A percentile compares a stretch with the other conserved stretches of the same genome.
Conservation (phyloP, 116 monocot genomes). For the Iris pallida region DNA sequence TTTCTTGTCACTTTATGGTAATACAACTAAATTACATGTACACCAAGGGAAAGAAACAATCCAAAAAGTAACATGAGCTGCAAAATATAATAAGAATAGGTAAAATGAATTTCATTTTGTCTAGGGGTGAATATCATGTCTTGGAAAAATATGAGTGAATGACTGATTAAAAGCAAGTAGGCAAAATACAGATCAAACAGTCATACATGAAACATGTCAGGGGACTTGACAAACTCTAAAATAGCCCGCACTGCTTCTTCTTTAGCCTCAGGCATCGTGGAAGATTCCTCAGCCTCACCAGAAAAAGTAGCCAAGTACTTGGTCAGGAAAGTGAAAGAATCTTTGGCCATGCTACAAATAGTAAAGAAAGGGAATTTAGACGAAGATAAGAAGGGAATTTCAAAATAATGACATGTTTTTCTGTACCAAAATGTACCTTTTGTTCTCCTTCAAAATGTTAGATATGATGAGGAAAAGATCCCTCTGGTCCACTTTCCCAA, state of each 20-base stretch:
- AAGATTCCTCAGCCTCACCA: constrained; percentile 43
- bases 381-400: not conserved
- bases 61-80: too few relatives aligned
- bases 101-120: too few relatives aligned
- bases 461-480: constrained; percentile 67
- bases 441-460: constrained; percentile 85
- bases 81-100: too few relatives aligned
- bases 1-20: too few relatives aligned
- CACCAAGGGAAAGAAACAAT: too few relatives aligned
- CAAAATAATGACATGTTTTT: not conserved
- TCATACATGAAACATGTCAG: constrained; percentile 75
- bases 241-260: constrained; percentile 83
- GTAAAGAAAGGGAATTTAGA: constrained; percentile 1
- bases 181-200: too few relatives aligned
- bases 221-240: constrained; percentile 80
- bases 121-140: too few relatives aligned
- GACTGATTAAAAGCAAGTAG: too few relatives aligned
- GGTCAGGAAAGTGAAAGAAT: constrained; percentile 64
- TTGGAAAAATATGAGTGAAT: too few relatives aligned
- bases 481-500: constrained; percentile 69
- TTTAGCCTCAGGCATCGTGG: constrained; percentile 58
- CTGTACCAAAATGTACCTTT: constrained; percentile 39
- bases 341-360: constrained; percentile 57
- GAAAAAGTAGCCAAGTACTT: constrained; percentile 89
- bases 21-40: too few relatives aligned